Conservation (phyloP, 345 rosid species). For the Gossypium australe region DNA sequence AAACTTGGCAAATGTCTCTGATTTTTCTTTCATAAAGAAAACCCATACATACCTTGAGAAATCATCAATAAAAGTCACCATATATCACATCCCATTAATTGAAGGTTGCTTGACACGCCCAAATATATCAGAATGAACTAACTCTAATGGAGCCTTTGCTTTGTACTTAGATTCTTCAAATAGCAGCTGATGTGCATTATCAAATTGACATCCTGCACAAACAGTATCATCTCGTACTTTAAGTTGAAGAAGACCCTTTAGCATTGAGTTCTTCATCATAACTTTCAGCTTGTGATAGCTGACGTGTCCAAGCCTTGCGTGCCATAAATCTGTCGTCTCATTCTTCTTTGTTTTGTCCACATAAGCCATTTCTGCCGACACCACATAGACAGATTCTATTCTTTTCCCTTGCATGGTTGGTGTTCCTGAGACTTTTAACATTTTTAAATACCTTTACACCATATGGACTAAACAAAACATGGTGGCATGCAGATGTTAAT, state of each 20-base stretch:
- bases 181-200: background rate
- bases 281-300: too few species aligned
- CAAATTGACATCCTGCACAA: background rate
- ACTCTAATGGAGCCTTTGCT: background rate
- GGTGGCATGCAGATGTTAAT: background rate
- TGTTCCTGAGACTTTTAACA: too few species aligned
- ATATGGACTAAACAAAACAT: background rate
- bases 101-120: background rate
- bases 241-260: too few species aligned
- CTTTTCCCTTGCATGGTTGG: background rate
- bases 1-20: too few species aligned
- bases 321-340: background rate
- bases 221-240: too few species aligned
- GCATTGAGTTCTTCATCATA: too few species aligned
- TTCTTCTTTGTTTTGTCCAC: background rate
- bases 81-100: too few species aligned
- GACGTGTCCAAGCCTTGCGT: background rate
- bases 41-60: too few species aligned
- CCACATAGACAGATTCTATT: background rate
- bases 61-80: too few species aligned
- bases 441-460: background rate
- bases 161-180: background rate
- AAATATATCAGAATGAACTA: background rate
- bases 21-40: too few species aligned
- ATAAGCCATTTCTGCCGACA: accelerated